Conservation (phyloP, 1,139 yeast species). For the Taphrina deformans region DNA sequence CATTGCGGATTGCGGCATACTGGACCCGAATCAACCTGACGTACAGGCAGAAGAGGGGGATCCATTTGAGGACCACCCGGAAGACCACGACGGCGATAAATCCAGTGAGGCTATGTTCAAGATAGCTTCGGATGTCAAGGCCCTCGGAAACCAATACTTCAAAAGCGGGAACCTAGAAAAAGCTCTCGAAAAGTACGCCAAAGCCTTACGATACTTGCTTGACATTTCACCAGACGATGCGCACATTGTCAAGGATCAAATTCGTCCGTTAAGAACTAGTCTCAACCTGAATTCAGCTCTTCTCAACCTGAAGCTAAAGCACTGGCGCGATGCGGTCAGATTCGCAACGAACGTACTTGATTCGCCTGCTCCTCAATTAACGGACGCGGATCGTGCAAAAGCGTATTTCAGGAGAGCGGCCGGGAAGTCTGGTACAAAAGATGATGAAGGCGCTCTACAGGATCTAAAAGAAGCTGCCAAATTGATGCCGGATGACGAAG, state of each 20-base stretch:
- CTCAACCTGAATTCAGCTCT: conserved; percentile 71
- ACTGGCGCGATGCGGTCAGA: conserved; percentile 57
- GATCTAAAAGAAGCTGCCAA: conserved; percentile 32
- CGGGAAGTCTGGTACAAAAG: conserved; percentile 67
- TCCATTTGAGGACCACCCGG: conserved; percentile 70
- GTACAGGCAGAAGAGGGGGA: conserved; percentile 67
- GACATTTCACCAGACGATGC: conserved; percentile 71
- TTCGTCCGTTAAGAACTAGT: conserved; percentile 60
- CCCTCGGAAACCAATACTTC: conserved; percentile 72
- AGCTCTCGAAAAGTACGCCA: conserved; percentile 67
- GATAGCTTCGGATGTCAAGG: conserved; percentile 69
- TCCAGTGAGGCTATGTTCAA: conserved; percentile 66
- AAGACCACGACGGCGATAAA: conserved; percentile 58
- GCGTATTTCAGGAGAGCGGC: conserved; percentile 85
- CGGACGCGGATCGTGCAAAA: conserved; percentile 71
- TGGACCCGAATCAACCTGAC: conserved; percentile 56
- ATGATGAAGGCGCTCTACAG: conserved; percentile 65
- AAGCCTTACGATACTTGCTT: conserved; percentile 65
- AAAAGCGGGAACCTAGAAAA: conserved; percentile 59
- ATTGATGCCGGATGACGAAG: conserved; percentile 71
- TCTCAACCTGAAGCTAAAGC: conserved; percentile 65
- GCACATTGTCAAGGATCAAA: conserved; percentile 44
- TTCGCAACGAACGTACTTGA: conserved; percentile 69
- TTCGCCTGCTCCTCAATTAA: conserved; percentile 54
- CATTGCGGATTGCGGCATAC: conserved; percentile 74